Percentiles rank a stretch among this genome's conserved stretches.
phyloP scores from a whole-genome alignment of 495 filamentous ascomycete species.

The Trichocladium uniseriatum region DNA sequence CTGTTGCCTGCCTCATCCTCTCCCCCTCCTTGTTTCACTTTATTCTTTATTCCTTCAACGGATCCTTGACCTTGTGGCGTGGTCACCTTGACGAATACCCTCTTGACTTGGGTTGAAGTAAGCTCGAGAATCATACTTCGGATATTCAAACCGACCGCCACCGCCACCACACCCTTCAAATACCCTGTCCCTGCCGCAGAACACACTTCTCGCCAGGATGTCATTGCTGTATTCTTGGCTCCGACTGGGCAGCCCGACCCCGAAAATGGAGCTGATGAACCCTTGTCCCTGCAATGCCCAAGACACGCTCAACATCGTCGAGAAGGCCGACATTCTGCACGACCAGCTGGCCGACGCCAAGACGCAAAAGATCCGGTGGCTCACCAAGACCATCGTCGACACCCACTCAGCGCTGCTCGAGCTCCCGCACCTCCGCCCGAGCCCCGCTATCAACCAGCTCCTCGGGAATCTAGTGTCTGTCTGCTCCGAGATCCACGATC shows the following conservation, averaged over 20 bases:
- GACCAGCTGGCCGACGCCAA: slow-evolving; percentile 4
- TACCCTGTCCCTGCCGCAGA: background rate
- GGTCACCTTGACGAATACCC: no score
- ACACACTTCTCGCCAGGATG: slow-evolving; percentile 1
- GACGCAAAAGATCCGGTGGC: slow-evolving; percentile 4
- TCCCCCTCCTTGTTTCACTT: background rate
- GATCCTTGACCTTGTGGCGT: background rate
- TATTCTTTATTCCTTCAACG: background rate
- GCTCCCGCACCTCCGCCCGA: slow-evolving; percentile 13
- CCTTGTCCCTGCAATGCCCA: slow-evolving; percentile 10
- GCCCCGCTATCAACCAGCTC: slow-evolving; percentile 16
- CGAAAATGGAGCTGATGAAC: background rate
- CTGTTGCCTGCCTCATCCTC: background rate
- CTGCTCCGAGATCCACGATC: slow-evolving; percentile 20
- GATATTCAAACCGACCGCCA: background rate
- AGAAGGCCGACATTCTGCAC: slow-evolving; percentile 15
- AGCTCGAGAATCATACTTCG: background rate
- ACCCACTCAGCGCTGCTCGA: slow-evolving; percentile 16
- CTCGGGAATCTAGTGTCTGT: slow-evolving; percentile 19
- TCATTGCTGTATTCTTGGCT: slow-evolving; percentile 13
- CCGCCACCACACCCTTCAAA: background rate
- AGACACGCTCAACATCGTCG: slow-evolving; percentile 17
- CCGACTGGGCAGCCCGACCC: slow-evolving; percentile 10
- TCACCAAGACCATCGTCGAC: slow-evolving; percentile 12
- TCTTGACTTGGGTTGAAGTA: background rate